A percentile compares a stretch with the other conserved stretches of the same genome.
Evolutionary conservation across 352 stramenopile species (phyloP).

Genomic region (Plasmopara muralis): DNA sequence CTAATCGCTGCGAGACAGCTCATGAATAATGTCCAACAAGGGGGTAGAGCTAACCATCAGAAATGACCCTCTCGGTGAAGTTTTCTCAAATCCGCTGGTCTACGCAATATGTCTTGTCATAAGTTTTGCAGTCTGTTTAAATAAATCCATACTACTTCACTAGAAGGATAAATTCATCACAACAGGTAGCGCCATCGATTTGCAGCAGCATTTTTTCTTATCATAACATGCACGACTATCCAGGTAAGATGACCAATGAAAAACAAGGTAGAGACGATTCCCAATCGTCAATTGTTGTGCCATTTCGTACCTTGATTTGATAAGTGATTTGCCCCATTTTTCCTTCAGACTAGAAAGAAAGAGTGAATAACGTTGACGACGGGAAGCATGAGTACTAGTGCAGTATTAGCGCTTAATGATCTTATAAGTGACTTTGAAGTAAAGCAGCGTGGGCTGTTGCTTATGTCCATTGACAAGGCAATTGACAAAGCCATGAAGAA

Average conservation of each 20-base stretch:
- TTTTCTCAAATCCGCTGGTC: too few species aligned
- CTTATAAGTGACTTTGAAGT: slow-evolving; percentile 23
- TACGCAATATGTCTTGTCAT: too few species aligned
- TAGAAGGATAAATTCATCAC: too few species aligned
- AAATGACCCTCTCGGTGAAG: too few species aligned
- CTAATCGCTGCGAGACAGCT: too few species aligned
- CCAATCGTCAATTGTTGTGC: neutral
- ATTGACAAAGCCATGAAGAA: slow-evolving; percentile 23
- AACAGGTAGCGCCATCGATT: neutral
- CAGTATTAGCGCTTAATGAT: slow-evolving; percentile 10
- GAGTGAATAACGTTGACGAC: neutral
- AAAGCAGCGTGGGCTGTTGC: slow-evolving; percentile 19
- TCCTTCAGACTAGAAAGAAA: slow-evolving; percentile 2
- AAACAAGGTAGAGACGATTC: neutral
- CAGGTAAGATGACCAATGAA: too few species aligned
- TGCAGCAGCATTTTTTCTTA: too few species aligned
- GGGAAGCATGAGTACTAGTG: slow-evolving; percentile 2
- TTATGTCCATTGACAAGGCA: slow-evolving; percentile 26
- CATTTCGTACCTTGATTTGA: slow-evolving; percentile 15
- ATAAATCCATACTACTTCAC: too few species aligned
- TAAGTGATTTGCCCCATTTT: slow-evolving; percentile 4
- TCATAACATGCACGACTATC: too few species aligned
- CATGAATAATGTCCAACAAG: too few species aligned
- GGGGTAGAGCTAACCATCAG: too few species aligned
- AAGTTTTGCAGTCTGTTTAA: too few species aligned